A percentile compares a stretch with the other conserved stretches of the same genome.
phyloP scores from a whole-genome alignment of 2,329 filamentous ascomycete genomes.

The Periconia sp. region DNA sequence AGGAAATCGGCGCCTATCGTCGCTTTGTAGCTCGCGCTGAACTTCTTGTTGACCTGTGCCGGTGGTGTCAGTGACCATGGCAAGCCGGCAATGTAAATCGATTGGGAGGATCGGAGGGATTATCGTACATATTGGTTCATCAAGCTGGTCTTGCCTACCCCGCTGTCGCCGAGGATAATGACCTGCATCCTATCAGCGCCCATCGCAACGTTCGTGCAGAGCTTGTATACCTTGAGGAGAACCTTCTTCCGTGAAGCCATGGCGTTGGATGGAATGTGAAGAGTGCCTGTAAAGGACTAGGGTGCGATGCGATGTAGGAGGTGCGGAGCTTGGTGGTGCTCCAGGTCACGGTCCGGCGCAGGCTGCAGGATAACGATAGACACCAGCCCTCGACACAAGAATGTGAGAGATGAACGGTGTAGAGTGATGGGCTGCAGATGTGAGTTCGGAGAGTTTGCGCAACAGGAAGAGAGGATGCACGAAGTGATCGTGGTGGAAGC shows the following conservation, averaged over 20 bases:
- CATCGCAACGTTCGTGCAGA: background rate
- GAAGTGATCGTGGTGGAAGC: too few species aligned
- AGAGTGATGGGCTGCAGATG: too few species aligned
- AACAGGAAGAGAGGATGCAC: too few species aligned
- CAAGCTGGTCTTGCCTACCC: slow-evolving; percentile 98
- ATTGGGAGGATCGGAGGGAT: background rate
- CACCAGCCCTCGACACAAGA: too few species aligned
- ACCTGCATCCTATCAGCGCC: slow-evolving; percentile 64
- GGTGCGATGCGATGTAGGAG: slow-evolving; percentile 15
- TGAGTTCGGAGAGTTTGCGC: too few species aligned
- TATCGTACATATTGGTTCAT: slow-evolving; percentile 99
- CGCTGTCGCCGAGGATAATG: slow-evolving; percentile 98
- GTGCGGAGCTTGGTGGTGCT: slow-evolving; percentile 8
- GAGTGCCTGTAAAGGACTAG: slow-evolving; percentile 13
- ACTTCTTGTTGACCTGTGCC: slow-evolving; percentile 97
- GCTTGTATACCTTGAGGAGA: slow-evolving; percentile 74
- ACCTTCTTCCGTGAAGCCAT: slow-evolving; percentile 74
- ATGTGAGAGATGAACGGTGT: too few species aligned
- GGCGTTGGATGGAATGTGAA: slow-evolving; percentile 14
- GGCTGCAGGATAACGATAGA: slow-evolving; percentile 15
- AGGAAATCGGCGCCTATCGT: slow-evolving; percentile 99
- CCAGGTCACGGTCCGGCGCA: slow-evolving; percentile 5
- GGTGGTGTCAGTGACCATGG: slow-evolving; percentile 21
- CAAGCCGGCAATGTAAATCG: background rate
- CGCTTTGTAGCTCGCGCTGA: slow-evolving; percentile 99